Conservation (phyloP, 2,329 filamentous ascomycete species). For the Pseudogymnoascus sp. region DNA sequence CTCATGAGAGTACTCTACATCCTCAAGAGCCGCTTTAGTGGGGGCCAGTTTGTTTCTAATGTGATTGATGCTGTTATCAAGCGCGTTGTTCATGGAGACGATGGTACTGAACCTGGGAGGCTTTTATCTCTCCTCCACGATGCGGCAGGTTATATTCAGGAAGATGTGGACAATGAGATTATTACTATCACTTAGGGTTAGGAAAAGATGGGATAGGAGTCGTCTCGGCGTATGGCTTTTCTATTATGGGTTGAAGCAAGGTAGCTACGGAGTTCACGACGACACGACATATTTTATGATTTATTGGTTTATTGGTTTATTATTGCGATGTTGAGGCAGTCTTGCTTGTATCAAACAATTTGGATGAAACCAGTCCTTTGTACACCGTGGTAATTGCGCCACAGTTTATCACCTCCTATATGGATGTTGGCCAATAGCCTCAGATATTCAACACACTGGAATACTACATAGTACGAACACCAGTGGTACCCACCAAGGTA, state of each 20-base stretch:
- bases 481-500: neutral
- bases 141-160: neutral
- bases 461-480: neutral
- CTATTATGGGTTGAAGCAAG: neutral
- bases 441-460: neutral
- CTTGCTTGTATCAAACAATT: neutral
- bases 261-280: neutral
- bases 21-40: conserved; percentile 8
- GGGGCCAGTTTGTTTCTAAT: conserved; percentile 6
- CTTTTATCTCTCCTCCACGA: neutral
- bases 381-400: neutral
- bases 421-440: neutral
- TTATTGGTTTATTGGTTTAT: neutral
- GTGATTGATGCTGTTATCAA: conserved; percentile 7
- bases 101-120: neutral
- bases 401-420: neutral
- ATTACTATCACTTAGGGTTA: neutral
- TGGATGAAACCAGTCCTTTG: neutral
- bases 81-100: neutral
- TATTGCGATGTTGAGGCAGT: neutral
- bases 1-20: conserved; percentile 5
- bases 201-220: neutral
- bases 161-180: neutral
- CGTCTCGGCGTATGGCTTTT: neutral
- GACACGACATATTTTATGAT: neutral